phyloP scores from a whole-genome alignment of 345 rosid species.

The Linum usitatissimum region DNA sequence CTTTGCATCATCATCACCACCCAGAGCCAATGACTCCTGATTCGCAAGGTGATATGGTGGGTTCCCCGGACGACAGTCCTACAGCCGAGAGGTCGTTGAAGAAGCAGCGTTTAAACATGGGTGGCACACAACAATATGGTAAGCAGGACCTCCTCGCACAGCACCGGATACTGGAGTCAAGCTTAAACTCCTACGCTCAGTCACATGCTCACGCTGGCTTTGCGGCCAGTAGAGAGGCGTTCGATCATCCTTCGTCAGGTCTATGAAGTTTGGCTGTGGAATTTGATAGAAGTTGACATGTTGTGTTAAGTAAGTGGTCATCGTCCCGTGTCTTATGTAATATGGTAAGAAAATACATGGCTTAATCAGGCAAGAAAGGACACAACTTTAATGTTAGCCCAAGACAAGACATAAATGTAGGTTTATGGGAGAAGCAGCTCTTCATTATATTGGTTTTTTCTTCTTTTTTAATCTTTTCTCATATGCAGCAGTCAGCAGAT shows the following conservation, averaged over 20 bases:
- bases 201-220: slow-evolving; percentile 32
- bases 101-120: slow-evolving; percentile 49
- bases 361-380: slow-evolving; percentile 1
- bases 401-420: not conserved
- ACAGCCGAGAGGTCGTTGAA: slow-evolving; percentile 50
- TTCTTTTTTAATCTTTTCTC: too few species aligned
- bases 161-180: slow-evolving; percentile 71
- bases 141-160: slow-evolving; percentile 43
- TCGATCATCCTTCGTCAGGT: slow-evolving; percentile 40
- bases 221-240: slow-evolving; percentile 28
- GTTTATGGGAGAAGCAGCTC: not conserved
- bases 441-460: not conserved
- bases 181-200: slow-evolving; percentile 45
- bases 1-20: slow-evolving; percentile 45
- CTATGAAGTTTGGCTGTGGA: slow-evolving; percentile 13
- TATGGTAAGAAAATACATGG: not conserved
- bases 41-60: slow-evolving; percentile 48
- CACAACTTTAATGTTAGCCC: not conserved
- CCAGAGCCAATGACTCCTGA: slow-evolving; percentile 85
- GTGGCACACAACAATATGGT: slow-evolving; percentile 25
- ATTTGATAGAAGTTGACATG: not conserved
- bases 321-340: not conserved
- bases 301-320: not conserved
- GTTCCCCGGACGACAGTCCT: slow-evolving; percentile 50
- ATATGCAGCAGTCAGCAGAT: not conserved